Evolutionary conservation across 2,329 filamentous ascomycete species (phyloP).

Genomic region (Acephala macrosclerotiorum): DNA sequence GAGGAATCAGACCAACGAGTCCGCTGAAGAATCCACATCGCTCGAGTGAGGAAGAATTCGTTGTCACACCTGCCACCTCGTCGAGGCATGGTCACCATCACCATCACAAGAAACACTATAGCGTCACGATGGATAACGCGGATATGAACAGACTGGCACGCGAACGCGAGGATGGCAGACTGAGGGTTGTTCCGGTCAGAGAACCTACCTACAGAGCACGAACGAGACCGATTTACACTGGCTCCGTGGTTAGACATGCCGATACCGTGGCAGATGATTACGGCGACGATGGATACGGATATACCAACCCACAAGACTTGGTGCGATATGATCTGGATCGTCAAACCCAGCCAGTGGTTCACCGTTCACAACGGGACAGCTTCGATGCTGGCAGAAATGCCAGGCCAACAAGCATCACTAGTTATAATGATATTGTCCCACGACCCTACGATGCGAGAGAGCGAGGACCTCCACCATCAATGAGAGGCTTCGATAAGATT

Average conservation of each 20-base stretch:
- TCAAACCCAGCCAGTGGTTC: conserved; percentile 50
- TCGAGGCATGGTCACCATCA: conserved; percentile 49
- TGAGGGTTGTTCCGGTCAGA: conserved; percentile 33
- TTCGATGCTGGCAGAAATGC: conserved; percentile 53
- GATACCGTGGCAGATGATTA: conserved; percentile 56
- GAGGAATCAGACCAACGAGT: conserved; percentile 51
- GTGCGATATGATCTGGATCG: conserved; percentile 65
- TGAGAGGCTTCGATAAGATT: conserved; percentile 75
- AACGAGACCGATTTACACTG: conserved; percentile 33
- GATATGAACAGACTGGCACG: conserved; percentile 46
- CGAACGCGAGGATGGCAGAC: conserved; percentile 34
- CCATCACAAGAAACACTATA: conserved; percentile 50
- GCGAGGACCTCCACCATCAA: conserved; percentile 68
- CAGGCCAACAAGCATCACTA: conserved; percentile 40
- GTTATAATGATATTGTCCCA: conserved; percentile 40
- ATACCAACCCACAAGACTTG: conserved; percentile 68
- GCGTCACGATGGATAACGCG: conserved; percentile 57
- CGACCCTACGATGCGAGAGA: conserved; percentile 50
- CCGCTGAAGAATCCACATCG: conserved; percentile 61
- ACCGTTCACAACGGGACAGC: conserved; percentile 59
- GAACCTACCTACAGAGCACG: conserved; percentile 36
- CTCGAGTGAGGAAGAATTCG: conserved; percentile 60
- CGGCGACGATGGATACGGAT: conserved; percentile 67
- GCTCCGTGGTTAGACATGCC: conserved; percentile 48
- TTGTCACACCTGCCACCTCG: conserved; percentile 65